Evolutionary conservation across 192 early-diverging fungal genomes (phyloP).

Genomic region (Entomortierella parvispora): DNA sequence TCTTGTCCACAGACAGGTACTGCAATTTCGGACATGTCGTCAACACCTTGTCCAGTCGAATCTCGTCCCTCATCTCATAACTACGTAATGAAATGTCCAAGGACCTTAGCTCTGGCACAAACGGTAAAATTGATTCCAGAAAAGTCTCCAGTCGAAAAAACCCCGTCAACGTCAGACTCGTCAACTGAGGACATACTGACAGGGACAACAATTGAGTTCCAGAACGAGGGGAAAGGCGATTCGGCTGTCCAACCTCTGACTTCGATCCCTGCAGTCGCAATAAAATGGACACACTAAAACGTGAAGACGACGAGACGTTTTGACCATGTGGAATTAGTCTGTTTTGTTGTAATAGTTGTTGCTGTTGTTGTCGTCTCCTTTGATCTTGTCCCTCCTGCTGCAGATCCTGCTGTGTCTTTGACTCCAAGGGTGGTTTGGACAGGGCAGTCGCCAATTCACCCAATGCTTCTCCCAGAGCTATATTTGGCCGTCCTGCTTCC

Average conservation of each 20-base stretch:
- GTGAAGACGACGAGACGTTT: no score
- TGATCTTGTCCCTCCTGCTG: no score
- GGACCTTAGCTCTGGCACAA: slow-evolving; percentile 24
- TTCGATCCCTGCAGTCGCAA: slow-evolving; percentile 1
- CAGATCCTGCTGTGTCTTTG: no score
- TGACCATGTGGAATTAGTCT: no score
- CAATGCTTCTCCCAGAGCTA: slow-evolving; percentile 2
- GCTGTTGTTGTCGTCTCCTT: neutral
- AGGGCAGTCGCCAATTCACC: neutral
- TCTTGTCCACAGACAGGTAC: slow-evolving; percentile 26
- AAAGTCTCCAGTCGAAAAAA: slow-evolving; percentile 19
- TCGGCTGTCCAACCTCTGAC: neutral
- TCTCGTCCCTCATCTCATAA: slow-evolving; percentile 30
- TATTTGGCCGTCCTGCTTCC: neutral
- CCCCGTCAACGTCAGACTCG: slow-evolving; percentile 13
- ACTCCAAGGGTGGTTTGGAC: neutral
- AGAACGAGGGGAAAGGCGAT: neutral
- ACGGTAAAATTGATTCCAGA: slow-evolving; percentile 14
- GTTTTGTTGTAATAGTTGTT: neutral
- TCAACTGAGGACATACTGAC: slow-evolving; percentile 18
- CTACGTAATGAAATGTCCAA: slow-evolving; percentile 19
- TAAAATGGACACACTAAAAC: neutral
- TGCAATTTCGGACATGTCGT: slow-evolving; percentile 29
- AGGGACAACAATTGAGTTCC: no score
- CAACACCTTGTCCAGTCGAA: slow-evolving; percentile 21